These are phyloP conservation scores for Picea mariana DNA, from an alignment of 83 land plant genomes.

Conservation along the genomic window DNA sequence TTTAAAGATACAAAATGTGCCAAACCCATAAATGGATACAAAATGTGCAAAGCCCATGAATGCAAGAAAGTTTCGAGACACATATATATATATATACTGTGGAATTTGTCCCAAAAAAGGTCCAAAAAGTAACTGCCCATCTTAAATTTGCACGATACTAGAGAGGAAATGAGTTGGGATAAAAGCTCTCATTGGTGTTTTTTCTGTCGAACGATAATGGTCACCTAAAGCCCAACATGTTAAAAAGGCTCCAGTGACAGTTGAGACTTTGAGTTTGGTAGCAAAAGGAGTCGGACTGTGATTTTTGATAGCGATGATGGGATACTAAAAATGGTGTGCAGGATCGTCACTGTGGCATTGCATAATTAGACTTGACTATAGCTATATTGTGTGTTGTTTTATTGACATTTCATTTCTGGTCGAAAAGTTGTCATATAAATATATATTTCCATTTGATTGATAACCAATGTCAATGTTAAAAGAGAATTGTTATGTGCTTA, in stretches of 20 bases:
- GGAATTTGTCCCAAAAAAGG: background rate
- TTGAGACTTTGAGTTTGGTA: constrained; percentile 20
- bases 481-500: too few relatives aligned
- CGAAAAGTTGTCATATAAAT: too few relatives aligned
- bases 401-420: too few relatives aligned
- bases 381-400: too few relatives aligned
- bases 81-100: too few relatives aligned
- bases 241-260: constrained; percentile 24
- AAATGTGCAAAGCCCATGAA: background rate
- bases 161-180: too few relatives aligned
- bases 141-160: background rate
- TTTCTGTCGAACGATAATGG: constrained; percentile 8
- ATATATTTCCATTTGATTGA: too few relatives aligned
- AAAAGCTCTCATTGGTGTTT: constrained; percentile 10
- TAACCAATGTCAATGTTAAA: too few relatives aligned
- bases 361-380: too few relatives aligned
- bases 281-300: constrained; percentile 35
- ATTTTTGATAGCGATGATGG: constrained; percentile 76
- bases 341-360: background rate
- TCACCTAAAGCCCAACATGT: constrained; percentile 17
- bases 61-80: too few relatives aligned
- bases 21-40: background rate
- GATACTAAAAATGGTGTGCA: constrained; percentile 3
- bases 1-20: too few relatives aligned
- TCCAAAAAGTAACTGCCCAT: background rate